phyloP scores from a whole-genome alignment of 768 basidiomycete species.

The Tricholoma sp. region DNA sequence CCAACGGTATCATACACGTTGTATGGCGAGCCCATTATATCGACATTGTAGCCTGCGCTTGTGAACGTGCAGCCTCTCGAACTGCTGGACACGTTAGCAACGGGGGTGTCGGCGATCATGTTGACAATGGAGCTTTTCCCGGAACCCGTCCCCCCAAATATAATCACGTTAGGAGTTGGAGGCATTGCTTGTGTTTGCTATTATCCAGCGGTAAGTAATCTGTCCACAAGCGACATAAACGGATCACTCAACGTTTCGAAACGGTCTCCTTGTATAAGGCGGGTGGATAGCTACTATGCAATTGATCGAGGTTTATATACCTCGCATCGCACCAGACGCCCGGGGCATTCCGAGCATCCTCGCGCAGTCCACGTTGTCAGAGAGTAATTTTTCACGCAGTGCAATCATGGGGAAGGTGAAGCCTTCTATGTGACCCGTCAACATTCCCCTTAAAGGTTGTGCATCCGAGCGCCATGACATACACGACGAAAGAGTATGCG shows the following conservation, averaged over 20 bases:
- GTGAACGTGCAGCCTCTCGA: slow-evolving; percentile 31
- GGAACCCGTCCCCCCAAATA: slow-evolving; percentile 36
- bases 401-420: too few relatives aligned
- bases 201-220: not conserved
- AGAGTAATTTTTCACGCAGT: not conserved
- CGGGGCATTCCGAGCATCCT: not conserved
- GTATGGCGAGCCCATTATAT: slow-evolving; percentile 17
- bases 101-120: slow-evolving; percentile 25
- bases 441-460: too few relatives aligned
- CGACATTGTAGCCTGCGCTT: slow-evolving; percentile 18
- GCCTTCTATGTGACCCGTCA: too few relatives aligned
- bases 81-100: slow-evolving; percentile 26
- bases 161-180: slow-evolving; percentile 23
- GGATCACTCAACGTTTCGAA: not conserved
- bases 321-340: not conserved
- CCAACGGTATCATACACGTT: slow-evolving; percentile 34
- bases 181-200: not conserved
- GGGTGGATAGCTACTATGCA: not conserved
- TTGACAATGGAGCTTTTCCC: slow-evolving; percentile 40
- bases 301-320: not conserved
- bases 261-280: not conserved
- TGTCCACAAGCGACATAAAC: not conserved
- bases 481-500: too few relatives aligned
- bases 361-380: not conserved
- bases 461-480: too few relatives aligned